Percentiles rank a stretch among this genome's conserved stretches.
Evolutionary conservation across 225 moss, liverwort and hornwort species (phyloP).

Genomic region (Bryoerythrophyllum caledonicum): DNA sequence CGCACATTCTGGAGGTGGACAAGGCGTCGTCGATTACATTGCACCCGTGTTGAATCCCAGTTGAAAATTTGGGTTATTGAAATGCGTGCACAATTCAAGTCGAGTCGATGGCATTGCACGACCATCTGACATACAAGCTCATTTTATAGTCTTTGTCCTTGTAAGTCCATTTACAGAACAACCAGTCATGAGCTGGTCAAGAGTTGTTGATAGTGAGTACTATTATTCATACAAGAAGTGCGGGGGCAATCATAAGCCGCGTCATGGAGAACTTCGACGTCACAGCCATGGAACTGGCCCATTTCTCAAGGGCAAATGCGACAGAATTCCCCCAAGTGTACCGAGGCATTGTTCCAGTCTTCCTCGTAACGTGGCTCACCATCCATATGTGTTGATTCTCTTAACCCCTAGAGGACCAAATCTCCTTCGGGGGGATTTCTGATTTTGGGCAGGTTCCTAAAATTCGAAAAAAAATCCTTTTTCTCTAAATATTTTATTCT

Average conservation of each 20-base stretch:
- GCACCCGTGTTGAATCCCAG: background rate
- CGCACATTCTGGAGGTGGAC: too few species aligned
- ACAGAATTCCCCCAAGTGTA: conserved; percentile 78
- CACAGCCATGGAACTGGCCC: conserved; percentile 77
- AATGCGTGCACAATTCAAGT: too few species aligned
- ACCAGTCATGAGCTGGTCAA: background rate
- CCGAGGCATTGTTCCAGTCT: conserved; percentile 76
- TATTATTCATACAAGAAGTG: conserved; percentile 49
- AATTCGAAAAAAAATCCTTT: too few species aligned
- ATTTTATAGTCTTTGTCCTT: too few species aligned
- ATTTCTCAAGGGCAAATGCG: conserved; percentile 54
- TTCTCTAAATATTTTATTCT: too few species aligned
- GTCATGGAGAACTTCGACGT: conserved; percentile 72
- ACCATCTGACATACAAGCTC: background rate
- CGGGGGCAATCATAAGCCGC: conserved; percentile 71
- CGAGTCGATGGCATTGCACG: background rate
- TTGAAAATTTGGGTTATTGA: conserved; percentile 19
- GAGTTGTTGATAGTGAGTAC: conserved; percentile 7
- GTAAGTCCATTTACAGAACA: background rate
- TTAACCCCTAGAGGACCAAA: too few species aligned
- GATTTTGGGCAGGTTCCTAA: too few species aligned
- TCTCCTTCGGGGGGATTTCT: too few species aligned
- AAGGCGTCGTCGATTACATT: too few species aligned
- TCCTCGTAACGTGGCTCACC: conserved; percentile 46
- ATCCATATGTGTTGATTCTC: too few species aligned